phyloP scores from a whole-genome alignment of 2,329 filamentous ascomycete species.

The Ploettnerulaceae sp. region DNA sequence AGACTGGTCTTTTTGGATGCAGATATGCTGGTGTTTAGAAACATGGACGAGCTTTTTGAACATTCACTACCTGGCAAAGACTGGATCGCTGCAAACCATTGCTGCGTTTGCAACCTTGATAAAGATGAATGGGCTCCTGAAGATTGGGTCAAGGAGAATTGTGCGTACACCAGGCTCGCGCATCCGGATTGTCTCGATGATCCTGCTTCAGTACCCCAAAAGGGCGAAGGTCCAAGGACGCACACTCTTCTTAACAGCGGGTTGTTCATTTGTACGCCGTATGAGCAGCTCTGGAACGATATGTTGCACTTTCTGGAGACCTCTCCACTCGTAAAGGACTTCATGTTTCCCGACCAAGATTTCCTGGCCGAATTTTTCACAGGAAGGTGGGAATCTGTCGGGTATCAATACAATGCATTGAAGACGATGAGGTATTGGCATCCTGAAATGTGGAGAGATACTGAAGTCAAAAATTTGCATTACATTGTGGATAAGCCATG shows the following conservation, averaged over 20 bases:
- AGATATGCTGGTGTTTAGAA: conserved; percentile 74
- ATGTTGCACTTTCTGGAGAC: conserved; percentile 32
- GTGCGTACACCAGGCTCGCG: conserved; percentile 48
- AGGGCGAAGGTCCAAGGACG: conserved; percentile 32
- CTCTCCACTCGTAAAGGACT: conserved; percentile 25
- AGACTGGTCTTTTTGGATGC: conserved; percentile 77
- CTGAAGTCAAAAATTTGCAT: conserved; percentile 51
- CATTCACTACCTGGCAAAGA: conserved; percentile 57
- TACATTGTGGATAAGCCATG: conserved; percentile 59
- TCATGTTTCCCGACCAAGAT: conserved; percentile 53
- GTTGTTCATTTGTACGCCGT: conserved; percentile 47
- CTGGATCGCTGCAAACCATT: conserved; percentile 76
- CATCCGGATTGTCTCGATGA: conserved; percentile 31
- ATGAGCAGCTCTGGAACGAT: conserved; percentile 36
- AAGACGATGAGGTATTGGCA: conserved; percentile 55
- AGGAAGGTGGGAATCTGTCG: conserved; percentile 49
- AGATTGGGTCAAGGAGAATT: conserved; percentile 56
- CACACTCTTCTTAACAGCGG: conserved; percentile 47
- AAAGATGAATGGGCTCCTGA: conserved; percentile 69
- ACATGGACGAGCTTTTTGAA: conserved; percentile 88
- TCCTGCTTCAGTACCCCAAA: conserved; percentile 34
- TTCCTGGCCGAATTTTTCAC: conserved; percentile 50
- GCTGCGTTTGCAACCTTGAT: conserved; percentile 78
- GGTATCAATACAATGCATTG: conserved; percentile 57
- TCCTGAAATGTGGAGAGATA: conserved; percentile 49